Percentiles rank a stretch among this genome's conserved stretches.
Conservation (phyloP, 108 stramenopile genomes). For the Asterionellopsis glacialis region DNA sequence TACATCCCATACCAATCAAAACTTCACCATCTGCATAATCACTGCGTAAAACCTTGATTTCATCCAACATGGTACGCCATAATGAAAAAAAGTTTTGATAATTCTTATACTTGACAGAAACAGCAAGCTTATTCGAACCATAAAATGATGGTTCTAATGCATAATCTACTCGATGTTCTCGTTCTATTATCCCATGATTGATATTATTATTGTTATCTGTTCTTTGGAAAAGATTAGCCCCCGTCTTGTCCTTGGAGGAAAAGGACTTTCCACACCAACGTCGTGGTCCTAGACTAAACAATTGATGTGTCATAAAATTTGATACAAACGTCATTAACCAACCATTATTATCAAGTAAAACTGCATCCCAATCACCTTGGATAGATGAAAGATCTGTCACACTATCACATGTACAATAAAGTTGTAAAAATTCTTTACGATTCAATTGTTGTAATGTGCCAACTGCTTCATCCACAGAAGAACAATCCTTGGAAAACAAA, state of each 20-base stretch:
- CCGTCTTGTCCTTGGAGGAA: not conserved
- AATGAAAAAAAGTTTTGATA: not conserved
- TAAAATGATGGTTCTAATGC: not conserved
- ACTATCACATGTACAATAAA: constrained; percentile 9
- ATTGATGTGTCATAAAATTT: constrained; percentile 15
- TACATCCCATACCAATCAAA: not conserved
- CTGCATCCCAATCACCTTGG: not conserved
- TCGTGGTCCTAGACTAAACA: constrained; percentile 20
- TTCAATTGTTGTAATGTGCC: not conserved
- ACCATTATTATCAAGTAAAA: not conserved
- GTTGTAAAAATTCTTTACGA: constrained; percentile 10
- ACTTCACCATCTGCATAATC: not conserved
- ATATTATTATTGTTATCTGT: not conserved
- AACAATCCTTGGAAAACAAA: not conserved
- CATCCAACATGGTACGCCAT: not conserved
- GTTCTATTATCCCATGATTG: not conserved
- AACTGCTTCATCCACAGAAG: not conserved
- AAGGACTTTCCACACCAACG: constrained; percentile 27
- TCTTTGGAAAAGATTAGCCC: not conserved
- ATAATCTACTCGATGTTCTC: not conserved
- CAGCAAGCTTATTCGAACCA: not conserved
- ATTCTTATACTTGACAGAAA: not conserved
- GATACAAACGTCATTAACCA: constrained; percentile 4
- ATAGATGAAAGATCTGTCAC: not conserved
- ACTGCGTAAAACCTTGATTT: not conserved